Evolutionary conservation across 2,329 filamentous ascomycete genomes (phyloP).

Genomic region (Aureobasidium musti): DNA sequence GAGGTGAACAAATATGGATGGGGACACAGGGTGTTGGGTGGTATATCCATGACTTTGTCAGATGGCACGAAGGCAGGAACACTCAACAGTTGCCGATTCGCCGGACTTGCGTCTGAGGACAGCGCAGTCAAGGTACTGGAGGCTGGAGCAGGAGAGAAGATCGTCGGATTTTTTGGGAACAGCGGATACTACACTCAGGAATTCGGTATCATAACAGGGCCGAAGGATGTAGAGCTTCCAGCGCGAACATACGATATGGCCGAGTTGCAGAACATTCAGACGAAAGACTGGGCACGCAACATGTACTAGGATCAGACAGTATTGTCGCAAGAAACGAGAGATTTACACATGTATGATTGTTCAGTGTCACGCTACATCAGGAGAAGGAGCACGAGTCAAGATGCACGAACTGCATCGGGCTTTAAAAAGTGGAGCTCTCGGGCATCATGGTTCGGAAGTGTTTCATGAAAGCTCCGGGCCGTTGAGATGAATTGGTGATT

Average conservation of each 20-base stretch:
- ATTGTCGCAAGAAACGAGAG: neutral
- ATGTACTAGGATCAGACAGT: neutral
- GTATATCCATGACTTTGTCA: slow-evolving; percentile 40
- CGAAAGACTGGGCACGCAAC: neutral
- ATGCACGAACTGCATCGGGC: neutral
- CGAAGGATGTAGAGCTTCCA: slow-evolving; percentile 46
- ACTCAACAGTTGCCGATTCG: slow-evolving; percentile 35
- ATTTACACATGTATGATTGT: neutral
- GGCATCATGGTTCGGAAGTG: slow-evolving; percentile 15
- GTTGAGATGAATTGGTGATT: neutral
- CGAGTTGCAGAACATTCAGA: slow-evolving; percentile 47
- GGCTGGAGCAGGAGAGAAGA: slow-evolving; percentile 43
- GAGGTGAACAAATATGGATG: slow-evolving; percentile 35
- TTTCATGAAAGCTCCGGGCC: neutral
- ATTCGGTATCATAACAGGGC: slow-evolving; percentile 54
- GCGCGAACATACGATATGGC: slow-evolving; percentile 47
- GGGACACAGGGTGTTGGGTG: slow-evolving; percentile 33
- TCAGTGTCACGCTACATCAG: neutral
- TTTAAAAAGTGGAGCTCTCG: slow-evolving; percentile 2
- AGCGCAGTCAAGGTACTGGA: slow-evolving; percentile 37
- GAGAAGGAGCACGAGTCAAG: slow-evolving; percentile 3
- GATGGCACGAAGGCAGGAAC: slow-evolving; percentile 40
- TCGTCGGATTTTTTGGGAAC: slow-evolving; percentile 53
- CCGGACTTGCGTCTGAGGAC: neutral
- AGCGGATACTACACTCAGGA: slow-evolving; percentile 43